Evolutionary conservation across 768 basidiomycete species (phyloP), one percentile per base, ranked within the genome.

Genomic region (Russula emetica): DNA sequence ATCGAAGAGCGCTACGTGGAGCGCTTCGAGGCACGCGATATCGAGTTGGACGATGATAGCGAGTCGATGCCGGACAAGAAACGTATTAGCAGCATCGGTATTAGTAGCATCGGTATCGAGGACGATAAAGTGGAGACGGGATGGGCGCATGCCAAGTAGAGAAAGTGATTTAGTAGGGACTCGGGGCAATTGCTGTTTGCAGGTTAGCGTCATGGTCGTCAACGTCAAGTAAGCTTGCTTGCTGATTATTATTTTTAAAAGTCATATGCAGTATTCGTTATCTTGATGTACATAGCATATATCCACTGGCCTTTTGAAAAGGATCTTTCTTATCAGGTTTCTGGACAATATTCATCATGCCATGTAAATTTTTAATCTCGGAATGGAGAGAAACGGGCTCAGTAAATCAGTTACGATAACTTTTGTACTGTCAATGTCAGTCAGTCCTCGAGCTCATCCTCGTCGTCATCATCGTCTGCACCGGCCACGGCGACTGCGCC

Each of bases 391-490:
- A 47, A 24, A 3, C 2, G 36, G 7, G 34, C 13, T 22, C 5
- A 18, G 18, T 3, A 30, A 32, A 34, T 32, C 6, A 20, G 30
- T 52, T 51, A 8, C 28, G 3, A 2, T 18, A 20, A 32, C 28
- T 28, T 28, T 28, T 28, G 30, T 32, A 32, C 30, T 34, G 32
- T 34, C 32, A 34, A 34, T 34, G 32, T 61, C n/a, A n/a, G 30
- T 30, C 26, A 69, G 9, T 69, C 66, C 5, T 67, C 68, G 2
- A 69, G 60, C 24, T 69, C 68, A 45, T 69, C 68, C 9, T 67
- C 64, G 22, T 68, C 67, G 6, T 60, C 66, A 9, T 67, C 67
- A 3, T 57, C 67, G 2, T 16, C 44, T 7, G 13, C 36, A 13
- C 36, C 5, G 1, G 1, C 10, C 0, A 9, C 36, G 11, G 3